Evolutionary conservation across 2,329 filamentous ascomycete species (phyloP).

Genomic region (Stagonosporopsis rhizophila): DNA sequence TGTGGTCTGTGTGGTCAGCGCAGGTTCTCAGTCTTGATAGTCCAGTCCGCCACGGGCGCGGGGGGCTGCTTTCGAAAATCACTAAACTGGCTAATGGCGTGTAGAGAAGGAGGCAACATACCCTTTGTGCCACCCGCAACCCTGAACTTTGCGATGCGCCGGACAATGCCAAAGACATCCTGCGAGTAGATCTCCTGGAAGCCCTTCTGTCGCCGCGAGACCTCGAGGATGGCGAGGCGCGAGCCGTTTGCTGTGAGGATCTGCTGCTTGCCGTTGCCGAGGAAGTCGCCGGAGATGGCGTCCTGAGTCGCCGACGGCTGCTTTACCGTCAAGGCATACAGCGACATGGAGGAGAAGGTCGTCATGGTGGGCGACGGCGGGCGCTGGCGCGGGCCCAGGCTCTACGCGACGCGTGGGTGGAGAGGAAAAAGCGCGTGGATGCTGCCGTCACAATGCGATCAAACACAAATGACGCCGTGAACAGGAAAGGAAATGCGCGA

Average conservation of each 20-base stretch:
- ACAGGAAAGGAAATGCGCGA: conserved; percentile 11
- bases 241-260: conserved; percentile 94
- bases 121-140: conserved; percentile 95
- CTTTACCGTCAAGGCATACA: conserved; percentile 97
- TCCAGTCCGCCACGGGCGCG: conserved; percentile 36
- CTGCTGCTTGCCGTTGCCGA: conserved; percentile 95
- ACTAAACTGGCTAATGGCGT: conserved; percentile 54
- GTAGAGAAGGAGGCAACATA: conserved; percentile 60
- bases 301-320: conserved; percentile 87
- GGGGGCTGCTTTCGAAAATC: conserved; percentile 53
- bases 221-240: conserved; percentile 83
- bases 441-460: conserved; percentile 5
- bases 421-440: conserved; percentile 1
- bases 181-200: conserved; percentile 86
- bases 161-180: conserved; percentile 95
- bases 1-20: conserved; percentile 74
- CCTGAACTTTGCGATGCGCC: conserved; percentile 85
- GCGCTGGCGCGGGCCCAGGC: conserved; percentile 43
- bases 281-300: conserved; percentile 93
- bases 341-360: conserved; percentile 97
- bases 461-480: conserved; percentile 9
- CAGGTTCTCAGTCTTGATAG: conserved; percentile 40
- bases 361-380: conserved; percentile 71
- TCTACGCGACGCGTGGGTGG: conserved; percentile 25
- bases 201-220: conserved; percentile 84